Evolutionary conservation across 108 stramenopile species (phyloP).

Genomic region (Thalassiosira profunda): DNA sequence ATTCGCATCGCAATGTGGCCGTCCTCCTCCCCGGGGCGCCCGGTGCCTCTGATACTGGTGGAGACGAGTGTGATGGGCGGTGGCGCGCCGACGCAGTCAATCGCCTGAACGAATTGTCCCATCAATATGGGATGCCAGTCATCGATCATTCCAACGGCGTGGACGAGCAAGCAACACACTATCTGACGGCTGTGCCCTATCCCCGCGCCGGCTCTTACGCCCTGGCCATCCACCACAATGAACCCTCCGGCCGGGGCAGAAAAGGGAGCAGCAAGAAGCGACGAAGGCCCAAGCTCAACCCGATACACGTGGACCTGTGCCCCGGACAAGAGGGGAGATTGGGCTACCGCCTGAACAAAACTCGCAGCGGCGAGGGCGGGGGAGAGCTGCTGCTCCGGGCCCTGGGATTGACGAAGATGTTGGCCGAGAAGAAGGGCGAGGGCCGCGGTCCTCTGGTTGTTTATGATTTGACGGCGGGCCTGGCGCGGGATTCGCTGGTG

Average conservation of each 20-base stretch:
- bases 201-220: slow-evolving; percentile 19
- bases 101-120: not conserved
- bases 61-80: not conserved
- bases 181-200: slow-evolving; percentile 34
- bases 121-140: too few relatives aligned
- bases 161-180: too few relatives aligned
- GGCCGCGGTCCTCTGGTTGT: slow-evolving; percentile 22
- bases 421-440: slow-evolving; percentile 6
- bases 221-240: slow-evolving; percentile 21
- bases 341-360: slow-evolving; percentile 46
- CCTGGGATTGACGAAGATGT: slow-evolving; percentile 47
- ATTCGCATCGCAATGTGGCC: too few relatives aligned
- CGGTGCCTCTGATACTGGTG: not conserved
- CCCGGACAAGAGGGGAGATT: slow-evolving; percentile 49
- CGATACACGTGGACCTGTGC: slow-evolving; percentile 73
- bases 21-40: too few relatives aligned
- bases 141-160: too few relatives aligned
- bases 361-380: slow-evolving; percentile 14
- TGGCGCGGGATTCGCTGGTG: slow-evolving; percentile 76
- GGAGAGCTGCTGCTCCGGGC: slow-evolving; percentile 71
- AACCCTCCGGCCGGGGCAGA: not conserved
- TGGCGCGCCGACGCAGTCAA: slow-evolving; percentile 7
- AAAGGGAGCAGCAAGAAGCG: slow-evolving; percentile 3
- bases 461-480: slow-evolving; percentile 89
- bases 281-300: slow-evolving; percentile 9